Base-by-base conservation (phyloP, 2,329 filamentous ascomycete genomes). In the Hypoxylon sp. region DNA sequence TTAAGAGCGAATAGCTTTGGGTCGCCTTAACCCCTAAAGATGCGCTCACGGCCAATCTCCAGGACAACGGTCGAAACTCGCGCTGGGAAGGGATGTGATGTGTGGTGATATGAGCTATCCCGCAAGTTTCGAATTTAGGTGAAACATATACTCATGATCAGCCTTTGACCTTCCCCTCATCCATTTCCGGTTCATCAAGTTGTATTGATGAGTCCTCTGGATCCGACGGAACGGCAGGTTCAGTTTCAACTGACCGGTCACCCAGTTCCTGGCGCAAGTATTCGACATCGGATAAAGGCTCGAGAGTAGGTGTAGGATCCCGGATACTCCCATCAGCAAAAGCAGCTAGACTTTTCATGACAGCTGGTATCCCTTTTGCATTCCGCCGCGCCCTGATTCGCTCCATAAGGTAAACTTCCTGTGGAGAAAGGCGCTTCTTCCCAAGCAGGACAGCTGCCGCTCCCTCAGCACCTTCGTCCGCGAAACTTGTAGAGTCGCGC, bases 271-370 rank as follows among this genome's bases (percentile, higher is more conserved):
- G 25, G 19, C 19, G 10, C 21, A 25, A 30, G 23, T 19, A 14
- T 30, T 50, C 25, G 28, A 30, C 4, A 28, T 52, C 59, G 17
- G 64, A 45, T 1, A 30, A 21, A 19, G 49, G 23, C 19, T 58
- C 28, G 25, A 41, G 30, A 10, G 25, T n/a, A 23, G 60, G 21
- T 11, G 53, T 2, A 48, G 13, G 1, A 55, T 63, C 45, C 2
- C 13, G n/a, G 9, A 21, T 23, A 51, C 51, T 68, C 21, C 64
- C 62, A 13, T 70, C 58, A 1, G 70, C 72, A 55, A 75, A 77
- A 13, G 60, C 57, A 50, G 70, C 49, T 34, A 76, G 57, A 46
- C 75, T 68, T 46, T 57, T 69, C 75, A 77, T 77, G 30, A 77
- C 56, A n/a, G 69, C 66, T 5, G 75, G 75, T 21, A 60, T 71